Evolutionary conservation across 805 yeast species (phyloP), one percentile per base, ranked within the genome.

Genomic region (Wickerhamomyces subpelliculosus): DNA sequence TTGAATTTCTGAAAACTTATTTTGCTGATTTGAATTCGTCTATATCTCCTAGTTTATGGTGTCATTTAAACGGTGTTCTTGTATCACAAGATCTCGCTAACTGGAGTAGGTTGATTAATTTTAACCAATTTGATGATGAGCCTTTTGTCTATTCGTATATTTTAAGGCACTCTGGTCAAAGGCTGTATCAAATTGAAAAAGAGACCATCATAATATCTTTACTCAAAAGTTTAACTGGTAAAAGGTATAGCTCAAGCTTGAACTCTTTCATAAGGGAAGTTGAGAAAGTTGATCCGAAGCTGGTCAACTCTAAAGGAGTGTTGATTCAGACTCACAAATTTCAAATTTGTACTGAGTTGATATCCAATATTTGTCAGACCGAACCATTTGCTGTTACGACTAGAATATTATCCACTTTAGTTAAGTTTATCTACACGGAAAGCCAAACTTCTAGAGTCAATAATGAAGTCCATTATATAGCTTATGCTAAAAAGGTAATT

Each of bases 51-150:
- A 46, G 44, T 4, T 27, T 52, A 11, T 54, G 58, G 58, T 44
- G 52, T 14, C 19, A 34, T 14, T 23, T 52, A 8, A 41, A 45
- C 14, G 47, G 49, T 4, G 34, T 34, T 18, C 22, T 48, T 8
- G 51, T 48, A 7, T 27, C 37, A 9, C 21, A 34, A 17, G 49
- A 48, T 1, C n/a, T 45, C 14, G 53, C 43, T 5, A 48, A 43
- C 25, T 54, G 58, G 58, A 40, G 48, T 25, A 41, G 47, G 6
- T 21, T 54, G 30, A 45, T 54, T 10, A 44, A 43, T 10, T 42
- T 45, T 22, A 45, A 47, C 37, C 37, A 48, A 16, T 49, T 54
- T 34, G 42, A 42, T 3, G 53, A 54, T 36, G 55, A 52, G 21
- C 44, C 50, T 3, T 38, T 38, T 14, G 39, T 51, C 2, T 51